Base-by-base conservation (phyloP, 495 filamentous ascomycete species). In the Viridothelium virens region DNA sequence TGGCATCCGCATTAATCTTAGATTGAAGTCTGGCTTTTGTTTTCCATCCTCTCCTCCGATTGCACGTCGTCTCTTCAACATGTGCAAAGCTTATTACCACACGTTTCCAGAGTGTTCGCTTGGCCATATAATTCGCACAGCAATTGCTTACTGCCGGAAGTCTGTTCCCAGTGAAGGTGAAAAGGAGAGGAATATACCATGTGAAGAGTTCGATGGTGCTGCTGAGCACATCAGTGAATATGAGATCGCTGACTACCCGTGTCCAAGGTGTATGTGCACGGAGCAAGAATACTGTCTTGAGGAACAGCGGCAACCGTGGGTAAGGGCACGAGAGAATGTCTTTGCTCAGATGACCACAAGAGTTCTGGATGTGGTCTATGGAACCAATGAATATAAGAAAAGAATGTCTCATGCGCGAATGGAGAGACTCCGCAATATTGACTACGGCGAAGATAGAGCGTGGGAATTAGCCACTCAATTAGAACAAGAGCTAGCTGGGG, bases 71-170 rank as follows among this genome's bases (percentile, higher is more conserved):
- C 25, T 36, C 53, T 9, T 36, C 5, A 10, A 59, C 53, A 59
- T 59, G 53, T 59, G 53, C 53, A 59, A 59, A 59, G 53, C 25
- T 31, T 36, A 34, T 59, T 59, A 59, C 31, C 25, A 59, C 31
- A 36, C 31, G 10, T 59, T 59, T 36, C 7, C 31, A 10, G 53
- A 59, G 3, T 59, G 53, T 59, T 0, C 31, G 2, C 53, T 3
- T 18, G 53, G 53, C 33, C 53, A 59, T 36, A 34, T 59, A 31
- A 59, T 59, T 59, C 53, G 53, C 31, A 59, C 53, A 36, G 3
- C 53, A 36, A 59, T 59, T 14, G 31, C 36, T 33, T 59, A 34
- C 53, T 59, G 53, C 31, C 53, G 7, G 3, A 59, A 59, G 7
- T 59, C 53, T 2, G 53, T 59, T 34, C 53, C 33, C 31, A 5